Evolutionary conservation across 352 stramenopile genomes (phyloP).

Genomic region (Pythium brachiatum): DNA sequence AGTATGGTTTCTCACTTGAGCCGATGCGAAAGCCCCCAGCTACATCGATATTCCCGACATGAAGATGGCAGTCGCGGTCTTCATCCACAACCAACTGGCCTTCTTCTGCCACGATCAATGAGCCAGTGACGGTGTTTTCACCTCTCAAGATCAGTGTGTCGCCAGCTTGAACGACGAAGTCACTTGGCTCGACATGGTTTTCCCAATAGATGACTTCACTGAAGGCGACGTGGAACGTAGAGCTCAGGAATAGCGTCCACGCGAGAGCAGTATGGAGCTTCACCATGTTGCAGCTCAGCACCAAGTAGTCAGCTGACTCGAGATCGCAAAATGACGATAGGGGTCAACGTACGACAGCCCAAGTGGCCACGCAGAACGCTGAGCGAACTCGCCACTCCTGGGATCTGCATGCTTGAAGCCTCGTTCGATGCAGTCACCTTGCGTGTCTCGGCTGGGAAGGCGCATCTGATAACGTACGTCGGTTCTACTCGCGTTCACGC

Average conservation of each 20-base stretch:
- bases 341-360: neutral
- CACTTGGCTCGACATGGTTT: slow-evolving; percentile 25
- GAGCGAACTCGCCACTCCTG: neutral
- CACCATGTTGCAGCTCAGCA: neutral
- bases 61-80: slow-evolving; percentile 18
- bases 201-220: slow-evolving; percentile 26
- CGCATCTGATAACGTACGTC: slow-evolving; percentile 13
- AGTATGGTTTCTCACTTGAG: slow-evolving; percentile 25
- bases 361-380: slow-evolving; percentile 1
- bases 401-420: neutral
- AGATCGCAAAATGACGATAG: neutral
- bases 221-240: neutral
- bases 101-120: slow-evolving; percentile 25
- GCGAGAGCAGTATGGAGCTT: neutral
- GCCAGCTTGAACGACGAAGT: slow-evolving; percentile 22
- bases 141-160: slow-evolving; percentile 31
- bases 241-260: neutral
- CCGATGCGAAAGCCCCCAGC: slow-evolving; percentile 34
- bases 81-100: slow-evolving; percentile 24
- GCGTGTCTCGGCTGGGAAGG: neutral
- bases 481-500: neutral
- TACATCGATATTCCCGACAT: slow-evolving; percentile 33
- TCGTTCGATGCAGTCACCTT: neutral
- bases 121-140: slow-evolving; percentile 27
- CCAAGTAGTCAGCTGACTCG: neutral